Percentiles rank a stretch among this genome's conserved stretches.
phyloP scores from a whole-genome alignment of 495 filamentous ascomycete genomes.

The Cryomyces minteri region DNA sequence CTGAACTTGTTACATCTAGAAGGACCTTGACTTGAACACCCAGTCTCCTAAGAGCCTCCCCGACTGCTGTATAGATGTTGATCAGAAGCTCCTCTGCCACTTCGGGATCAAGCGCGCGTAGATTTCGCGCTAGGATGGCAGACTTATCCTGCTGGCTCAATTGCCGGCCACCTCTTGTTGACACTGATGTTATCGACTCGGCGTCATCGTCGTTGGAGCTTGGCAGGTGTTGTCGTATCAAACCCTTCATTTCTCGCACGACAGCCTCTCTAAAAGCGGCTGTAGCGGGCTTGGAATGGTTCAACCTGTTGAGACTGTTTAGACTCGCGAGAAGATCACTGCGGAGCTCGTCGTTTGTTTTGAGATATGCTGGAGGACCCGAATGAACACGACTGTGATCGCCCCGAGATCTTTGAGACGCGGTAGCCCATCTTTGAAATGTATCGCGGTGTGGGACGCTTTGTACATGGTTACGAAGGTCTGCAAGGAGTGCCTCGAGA shows the following conservation, averaged over 20 bases:
- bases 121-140: slow-evolving; percentile 72
- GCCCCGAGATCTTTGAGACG: slow-evolving; percentile 45
- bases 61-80: slow-evolving; percentile 68
- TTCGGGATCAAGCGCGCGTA: slow-evolving; percentile 63
- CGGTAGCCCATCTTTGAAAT: slow-evolving; percentile 53
- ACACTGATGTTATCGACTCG: slow-evolving; percentile 75
- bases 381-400: slow-evolving; percentile 46
- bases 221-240: slow-evolving; percentile 73
- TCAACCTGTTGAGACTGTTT: slow-evolving; percentile 59
- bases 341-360: slow-evolving; percentile 47
- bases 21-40: slow-evolving; percentile 86
- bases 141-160: slow-evolving; percentile 77
- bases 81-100: slow-evolving; percentile 76
- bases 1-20: slow-evolving; percentile 79
- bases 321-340: slow-evolving; percentile 46
- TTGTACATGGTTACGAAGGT: slow-evolving; percentile 69
- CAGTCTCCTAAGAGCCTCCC: slow-evolving; percentile 69
- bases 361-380: slow-evolving; percentile 54
- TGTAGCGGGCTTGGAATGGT: slow-evolving; percentile 59
- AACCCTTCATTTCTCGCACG: slow-evolving; percentile 65
- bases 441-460: slow-evolving; percentile 53
- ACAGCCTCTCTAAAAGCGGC: slow-evolving; percentile 75
- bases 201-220: slow-evolving; percentile 86
- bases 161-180: slow-evolving; percentile 55
- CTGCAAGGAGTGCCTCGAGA: slow-evolving; percentile 54